A percentile compares a stretch with the other conserved stretches of the same genome.
Evolutionary conservation across 805 yeast species (phyloP).

Genomic region (Barnettozyma siamensis): DNA sequence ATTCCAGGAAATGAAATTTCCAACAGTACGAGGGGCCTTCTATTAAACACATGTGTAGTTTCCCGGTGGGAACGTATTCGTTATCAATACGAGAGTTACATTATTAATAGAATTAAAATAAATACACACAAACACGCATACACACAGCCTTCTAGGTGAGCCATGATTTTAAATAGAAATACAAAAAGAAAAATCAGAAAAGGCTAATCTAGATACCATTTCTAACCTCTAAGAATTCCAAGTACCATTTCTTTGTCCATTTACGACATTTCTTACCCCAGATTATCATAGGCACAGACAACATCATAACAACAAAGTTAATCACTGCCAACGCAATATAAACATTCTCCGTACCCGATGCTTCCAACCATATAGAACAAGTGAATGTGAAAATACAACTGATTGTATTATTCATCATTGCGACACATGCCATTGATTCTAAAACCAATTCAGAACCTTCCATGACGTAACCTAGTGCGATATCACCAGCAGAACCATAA

Average conservation of each 20-base stretch:
- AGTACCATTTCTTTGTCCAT: slow-evolving; percentile 52
- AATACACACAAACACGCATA: no score
- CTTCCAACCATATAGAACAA: slow-evolving; percentile 55
- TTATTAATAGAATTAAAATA: no score
- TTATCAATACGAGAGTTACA: no score
- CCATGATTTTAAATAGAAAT: no score
- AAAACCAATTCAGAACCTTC: slow-evolving; percentile 66
- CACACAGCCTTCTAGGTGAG: no score
- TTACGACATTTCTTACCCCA: slow-evolving; percentile 57
- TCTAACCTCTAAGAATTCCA: slow-evolving; percentile 47
- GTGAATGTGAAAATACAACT: slow-evolving; percentile 64
- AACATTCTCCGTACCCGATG: slow-evolving; percentile 51
- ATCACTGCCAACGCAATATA: slow-evolving; percentile 57
- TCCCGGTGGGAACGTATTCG: no score
- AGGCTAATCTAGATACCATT: slow-evolving; percentile 31
- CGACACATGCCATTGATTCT: slow-evolving; percentile 68
- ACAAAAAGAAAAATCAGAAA: no score
- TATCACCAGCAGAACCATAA: slow-evolving; percentile 68
- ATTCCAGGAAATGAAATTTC: no score
- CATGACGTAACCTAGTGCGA: slow-evolving; percentile 62
- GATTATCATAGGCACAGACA: slow-evolving; percentile 50
- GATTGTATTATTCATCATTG: slow-evolving; percentile 55
- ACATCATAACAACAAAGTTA: slow-evolving; percentile 51
- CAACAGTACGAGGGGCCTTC: no score
- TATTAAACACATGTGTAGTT: no score